Evolutionary conservation across 1,284 basidiomycete genomes (phyloP), one percentile per base, ranked within the genome.

Genomic region (Exsudoporus floridanus): DNA sequence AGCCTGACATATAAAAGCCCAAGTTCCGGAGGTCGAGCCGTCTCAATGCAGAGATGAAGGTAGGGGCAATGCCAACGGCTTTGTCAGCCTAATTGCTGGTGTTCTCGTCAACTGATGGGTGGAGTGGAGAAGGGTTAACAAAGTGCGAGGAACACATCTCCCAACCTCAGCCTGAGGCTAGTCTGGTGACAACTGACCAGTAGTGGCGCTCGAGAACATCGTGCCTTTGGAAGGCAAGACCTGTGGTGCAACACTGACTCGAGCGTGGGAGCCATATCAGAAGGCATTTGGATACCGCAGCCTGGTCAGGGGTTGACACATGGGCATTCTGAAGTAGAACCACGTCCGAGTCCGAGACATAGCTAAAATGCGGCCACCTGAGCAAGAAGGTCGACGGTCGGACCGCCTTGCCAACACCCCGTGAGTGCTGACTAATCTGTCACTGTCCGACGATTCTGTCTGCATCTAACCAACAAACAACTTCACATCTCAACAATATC

Each of bases 391-490:
- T n/a, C n/a, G n/a, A n/a, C n/a, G n/a, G n/a, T n/a, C n/a, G n/a
- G n/a, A n/a, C n/a, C n/a, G n/a, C n/a, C n/a, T n/a, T n/a, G n/a
- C n/a, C n/a, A n/a, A n/a, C n/a, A n/a, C n/a, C n/a, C n/a, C n/a
- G n/a, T n/a, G n/a, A n/a, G n/a, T n/a, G n/a, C n/a, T n/a, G 36
- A 93, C 78, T 96, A 96, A 98, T n/a, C n/a, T n/a, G n/a, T n/a
- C n/a, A n/a, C n/a, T n/a, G n/a, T n/a, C n/a, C 2, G 96, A 96
- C 3, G 90, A 92, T 48, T 95, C 91, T 16, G 93, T 88, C 70
- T 98, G n/a, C 90, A 71, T 99, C 94, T 0, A 94, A 94, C 96
- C 96, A 99, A 52, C 92, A 83, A 10, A 90, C 90, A 12, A 88
- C 85, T 73, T 98, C 95, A 65, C 90, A 84, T 54, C 82, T 82